These are phyloP conservation scores for Fusarium cicatricum DNA, from an alignment of 2,329 filamentous ascomycete genomes.

Conservation along the genomic window DNA sequence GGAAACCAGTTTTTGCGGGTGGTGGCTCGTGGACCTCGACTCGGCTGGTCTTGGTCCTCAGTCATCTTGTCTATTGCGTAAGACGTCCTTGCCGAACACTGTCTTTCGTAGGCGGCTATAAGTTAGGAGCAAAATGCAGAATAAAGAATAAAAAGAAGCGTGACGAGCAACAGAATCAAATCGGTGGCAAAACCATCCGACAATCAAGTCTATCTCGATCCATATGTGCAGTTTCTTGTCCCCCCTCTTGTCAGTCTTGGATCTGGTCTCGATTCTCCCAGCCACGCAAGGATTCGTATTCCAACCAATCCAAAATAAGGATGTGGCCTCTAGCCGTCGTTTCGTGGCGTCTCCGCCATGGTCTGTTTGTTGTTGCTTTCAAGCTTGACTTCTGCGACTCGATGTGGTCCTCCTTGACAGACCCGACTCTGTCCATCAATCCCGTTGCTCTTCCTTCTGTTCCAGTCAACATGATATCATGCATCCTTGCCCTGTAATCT, in stretches of 20 bases:
- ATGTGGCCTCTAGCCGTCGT: neutral
- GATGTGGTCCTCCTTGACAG: slow-evolving; percentile 16
- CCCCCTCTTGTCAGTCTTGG: slow-evolving; percentile 17
- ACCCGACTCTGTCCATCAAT: slow-evolving; percentile 10
- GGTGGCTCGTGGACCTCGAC: slow-evolving; percentile 39
- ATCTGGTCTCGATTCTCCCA: slow-evolving; percentile 15
- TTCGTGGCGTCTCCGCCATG: slow-evolving; percentile 10
- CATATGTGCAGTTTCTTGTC: slow-evolving; percentile 28
- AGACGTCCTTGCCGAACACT: slow-evolving; percentile 17
- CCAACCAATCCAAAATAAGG: slow-evolving; percentile 2
- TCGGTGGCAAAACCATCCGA: slow-evolving; percentile 24
- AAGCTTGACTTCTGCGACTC: slow-evolving; percentile 12
- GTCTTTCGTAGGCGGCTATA: slow-evolving; percentile 16
- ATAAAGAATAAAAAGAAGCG: slow-evolving; percentile 21
- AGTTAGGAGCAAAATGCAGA: slow-evolving; percentile 28
- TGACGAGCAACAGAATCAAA: slow-evolving; percentile 23
- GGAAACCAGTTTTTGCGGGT: slow-evolving; percentile 22
- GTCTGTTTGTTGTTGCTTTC: slow-evolving; percentile 17
- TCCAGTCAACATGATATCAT: slow-evolving; percentile 11
- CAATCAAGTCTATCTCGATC: slow-evolving; percentile 37
- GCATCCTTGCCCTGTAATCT: slow-evolving; percentile 16
- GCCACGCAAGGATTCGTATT: slow-evolving; percentile 3
- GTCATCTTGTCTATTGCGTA: slow-evolving; percentile 41
- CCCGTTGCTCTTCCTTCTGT: slow-evolving; percentile 18
- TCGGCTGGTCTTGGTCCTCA: slow-evolving; percentile 38